These are phyloP conservation scores for Wallacemonas sp. DNA, from an alignment of 208 protist genomes.

Conservation along the genomic window DNA sequence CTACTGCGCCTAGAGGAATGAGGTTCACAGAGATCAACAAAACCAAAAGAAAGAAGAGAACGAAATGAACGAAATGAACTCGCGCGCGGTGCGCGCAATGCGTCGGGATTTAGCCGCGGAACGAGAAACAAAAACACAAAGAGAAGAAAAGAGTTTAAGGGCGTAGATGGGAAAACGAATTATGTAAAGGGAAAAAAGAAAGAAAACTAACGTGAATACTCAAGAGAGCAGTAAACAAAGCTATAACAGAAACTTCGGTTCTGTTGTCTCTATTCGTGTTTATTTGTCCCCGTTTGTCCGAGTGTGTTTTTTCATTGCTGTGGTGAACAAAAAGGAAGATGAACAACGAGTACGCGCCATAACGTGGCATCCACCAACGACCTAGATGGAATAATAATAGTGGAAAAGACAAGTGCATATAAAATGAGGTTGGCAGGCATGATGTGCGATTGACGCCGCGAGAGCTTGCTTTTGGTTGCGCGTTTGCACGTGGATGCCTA, in stretches of 20 bases:
- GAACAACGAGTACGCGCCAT: too few species aligned
- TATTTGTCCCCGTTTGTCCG: not conserved
- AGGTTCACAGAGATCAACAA: too few species aligned
- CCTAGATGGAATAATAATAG: constrained; percentile 9
- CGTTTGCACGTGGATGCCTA: too few species aligned
- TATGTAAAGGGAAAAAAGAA: not conserved
- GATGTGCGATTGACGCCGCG: too few species aligned
- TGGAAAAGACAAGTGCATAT: constrained; percentile 9
- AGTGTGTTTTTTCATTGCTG: not conserved
- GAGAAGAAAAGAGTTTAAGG: not conserved
- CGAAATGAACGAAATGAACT: not conserved
- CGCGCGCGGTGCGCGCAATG: not conserved
- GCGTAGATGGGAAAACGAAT: not conserved
- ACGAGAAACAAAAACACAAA: not conserved
- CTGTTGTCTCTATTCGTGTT: not conserved
- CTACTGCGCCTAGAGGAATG: too few species aligned
- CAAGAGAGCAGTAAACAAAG: not conserved
- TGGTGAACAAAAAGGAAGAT: not conserved
- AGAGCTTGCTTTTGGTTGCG: too few species aligned
- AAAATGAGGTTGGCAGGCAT: too few species aligned
- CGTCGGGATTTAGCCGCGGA: not conserved
- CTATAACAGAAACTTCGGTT: not conserved
- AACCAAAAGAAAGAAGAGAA: not conserved
- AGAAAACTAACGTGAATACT: constrained; percentile 11
- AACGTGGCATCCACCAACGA: too few species aligned